Evolutionary conservation across 495 filamentous ascomycete species (phyloP).

Genomic region (Penicillium alfredii): DNA sequence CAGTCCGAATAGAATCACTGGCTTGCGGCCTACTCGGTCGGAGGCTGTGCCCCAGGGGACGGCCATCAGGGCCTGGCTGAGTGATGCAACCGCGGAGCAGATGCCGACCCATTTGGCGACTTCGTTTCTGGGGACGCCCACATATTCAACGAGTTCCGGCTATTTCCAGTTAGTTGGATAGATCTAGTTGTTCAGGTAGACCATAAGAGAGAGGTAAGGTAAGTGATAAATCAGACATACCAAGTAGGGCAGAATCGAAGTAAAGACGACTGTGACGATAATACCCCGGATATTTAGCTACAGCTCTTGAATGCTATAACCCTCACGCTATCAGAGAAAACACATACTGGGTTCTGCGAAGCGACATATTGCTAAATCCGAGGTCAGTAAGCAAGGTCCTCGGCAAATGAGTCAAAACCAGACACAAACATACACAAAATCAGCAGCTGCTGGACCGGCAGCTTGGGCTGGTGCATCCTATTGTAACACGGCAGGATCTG

Average conservation of each 20-base stretch:
- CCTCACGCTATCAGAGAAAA: neutral
- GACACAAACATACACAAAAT: constrained; percentile 57
- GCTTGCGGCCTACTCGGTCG: constrained; percentile 69
- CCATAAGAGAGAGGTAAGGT: too few species aligned
- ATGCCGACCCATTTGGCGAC: constrained; percentile 75
- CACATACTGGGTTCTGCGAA: constrained; percentile 71
- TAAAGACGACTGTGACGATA: constrained; percentile 54
- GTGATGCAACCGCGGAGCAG: constrained; percentile 64
- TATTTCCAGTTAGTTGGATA: constrained; percentile 11
- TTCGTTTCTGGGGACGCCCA: constrained; percentile 64
- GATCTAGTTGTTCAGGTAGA: too few species aligned
- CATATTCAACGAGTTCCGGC: constrained; percentile 80
- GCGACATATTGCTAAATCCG: constrained; percentile 51
- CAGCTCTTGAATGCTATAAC: too few species aligned
- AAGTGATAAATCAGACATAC: too few species aligned
- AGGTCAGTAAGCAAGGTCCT: constrained; percentile 4
- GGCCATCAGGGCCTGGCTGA: constrained; percentile 66
- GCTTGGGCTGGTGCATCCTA: constrained; percentile 30
- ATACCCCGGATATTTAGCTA: neutral
- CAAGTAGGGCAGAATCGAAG: constrained; percentile 84
- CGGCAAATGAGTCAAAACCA: neutral
- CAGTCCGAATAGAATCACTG: constrained; percentile 63
- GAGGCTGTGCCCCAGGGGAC: constrained; percentile 75
- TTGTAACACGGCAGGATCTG: constrained; percentile 5
- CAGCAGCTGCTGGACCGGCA: constrained; percentile 47